Evolutionary conservation across 2,329 filamentous ascomycete species (phyloP).

Genomic region (Claviceps arundinis): DNA sequence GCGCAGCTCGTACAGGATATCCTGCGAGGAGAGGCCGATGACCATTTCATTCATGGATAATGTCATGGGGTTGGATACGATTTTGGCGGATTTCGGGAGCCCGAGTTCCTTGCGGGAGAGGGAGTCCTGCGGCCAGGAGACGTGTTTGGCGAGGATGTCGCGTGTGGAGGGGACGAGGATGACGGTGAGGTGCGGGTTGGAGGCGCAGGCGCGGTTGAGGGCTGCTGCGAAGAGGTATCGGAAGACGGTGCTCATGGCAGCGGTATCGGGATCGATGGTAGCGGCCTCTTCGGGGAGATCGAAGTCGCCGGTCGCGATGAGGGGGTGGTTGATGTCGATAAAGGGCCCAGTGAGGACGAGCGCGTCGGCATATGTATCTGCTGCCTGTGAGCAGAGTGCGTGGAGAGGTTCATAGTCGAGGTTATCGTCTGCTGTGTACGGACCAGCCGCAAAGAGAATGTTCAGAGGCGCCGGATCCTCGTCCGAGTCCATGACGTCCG

Average conservation of each 20-base stretch:
- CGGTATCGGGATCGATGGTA: constrained; percentile 58
- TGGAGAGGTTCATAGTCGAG: constrained; percentile 81
- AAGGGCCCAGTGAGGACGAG: constrained; percentile 79
- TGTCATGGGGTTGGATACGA: constrained; percentile 85
- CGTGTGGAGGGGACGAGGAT: constrained; percentile 73
- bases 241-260: constrained; percentile 74
- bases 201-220: constrained; percentile 54
- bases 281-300: constrained; percentile 57
- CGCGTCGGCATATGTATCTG: constrained; percentile 60
- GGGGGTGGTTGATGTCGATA: constrained; percentile 79
- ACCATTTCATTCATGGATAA: constrained; percentile 78
- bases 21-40: constrained; percentile 70
- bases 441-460: constrained; percentile 68
- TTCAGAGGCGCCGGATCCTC: constrained; percentile 51
- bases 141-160: constrained; percentile 68
- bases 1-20: constrained; percentile 71
- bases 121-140: constrained; percentile 62
- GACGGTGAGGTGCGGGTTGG: constrained; percentile 67
- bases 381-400: constrained; percentile 65
- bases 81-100: constrained; percentile 59
- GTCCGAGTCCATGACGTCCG: constrained; percentile 46
- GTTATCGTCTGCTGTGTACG: constrained; percentile 86
- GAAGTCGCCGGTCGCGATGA: constrained; percentile 70
- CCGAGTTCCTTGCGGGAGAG: constrained; percentile 60
- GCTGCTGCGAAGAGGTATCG: constrained; percentile 63